Percentiles rank a stretch among this genome's conserved stretches.
Conservation (phyloP, 768 basidiomycete genomes). For the Podaxis sp. region DNA sequence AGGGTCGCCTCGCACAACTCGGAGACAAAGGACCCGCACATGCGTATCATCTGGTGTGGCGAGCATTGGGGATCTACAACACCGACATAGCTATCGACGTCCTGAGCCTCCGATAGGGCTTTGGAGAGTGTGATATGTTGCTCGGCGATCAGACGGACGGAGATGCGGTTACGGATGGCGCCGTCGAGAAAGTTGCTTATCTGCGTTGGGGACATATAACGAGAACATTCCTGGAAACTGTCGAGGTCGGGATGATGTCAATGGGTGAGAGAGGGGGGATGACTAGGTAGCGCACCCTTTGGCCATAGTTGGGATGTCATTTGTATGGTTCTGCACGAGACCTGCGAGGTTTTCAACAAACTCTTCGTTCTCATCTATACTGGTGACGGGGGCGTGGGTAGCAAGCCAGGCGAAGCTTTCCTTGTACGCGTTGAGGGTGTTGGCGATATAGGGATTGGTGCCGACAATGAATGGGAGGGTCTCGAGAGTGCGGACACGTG, state of each 20-base stretch:
- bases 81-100: constrained; percentile 51
- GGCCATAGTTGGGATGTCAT: constrained; percentile 89
- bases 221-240: constrained; percentile 84
- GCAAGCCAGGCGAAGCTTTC: constrained; percentile 71
- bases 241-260: not conserved
- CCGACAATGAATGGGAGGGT: constrained; percentile 84
- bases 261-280: not conserved
- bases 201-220: constrained; percentile 80
- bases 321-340: constrained; percentile 74
- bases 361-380: constrained; percentile 62
- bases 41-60: constrained; percentile 68
- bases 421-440: constrained; percentile 64
- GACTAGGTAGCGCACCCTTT: constrained; percentile 60
- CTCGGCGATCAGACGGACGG: constrained; percentile 85
- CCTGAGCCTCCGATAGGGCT: constrained; percentile 46
- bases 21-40: constrained; percentile 81
- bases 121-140: constrained; percentile 86
- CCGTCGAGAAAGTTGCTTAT: constrained; percentile 80
- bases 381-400: constrained; percentile 61
- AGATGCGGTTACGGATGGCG: constrained; percentile 84
- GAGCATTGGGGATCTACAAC: constrained; percentile 75
- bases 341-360: constrained; percentile 69
- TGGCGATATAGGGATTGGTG: constrained; percentile 83
- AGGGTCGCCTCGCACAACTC: constrained; percentile 85
- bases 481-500: constrained; percentile 72